Base-by-base conservation (phyloP, 2,329 filamentous ascomycete genomes). In the Diaporthe eres region DNA sequence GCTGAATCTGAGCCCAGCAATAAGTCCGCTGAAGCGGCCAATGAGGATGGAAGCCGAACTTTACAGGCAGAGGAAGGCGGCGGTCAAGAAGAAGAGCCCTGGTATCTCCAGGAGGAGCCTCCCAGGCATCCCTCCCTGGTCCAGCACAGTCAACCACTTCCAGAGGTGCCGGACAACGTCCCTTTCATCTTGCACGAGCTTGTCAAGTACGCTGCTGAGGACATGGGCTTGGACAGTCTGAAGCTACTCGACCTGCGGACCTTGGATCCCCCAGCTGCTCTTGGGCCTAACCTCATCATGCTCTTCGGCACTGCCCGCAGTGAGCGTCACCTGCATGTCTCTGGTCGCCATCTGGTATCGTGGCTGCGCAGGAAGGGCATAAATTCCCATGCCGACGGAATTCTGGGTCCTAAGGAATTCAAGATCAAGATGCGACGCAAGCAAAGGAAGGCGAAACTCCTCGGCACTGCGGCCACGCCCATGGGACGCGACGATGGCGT, bases 211-310 rank as follows among this genome's bases (percentile, higher is more conserved):
- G 88, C 95, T 2, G 95, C 94, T 9, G 91, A 96, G 76, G 94
- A 98, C 42, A 91, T 98, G 79, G 97, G 97, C 49, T 87, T 99
- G 55, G 95, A 98, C 82, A 91, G 95, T 74, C 87, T 99, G 63
- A 89, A 89, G 1, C 85, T 99, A 8, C 88, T 98, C 65, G 97
- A 99, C 81, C 88, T 99, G 44, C 94, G 97, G 74, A 86, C 91
- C 51, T 88, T 98, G 68, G 94, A 98, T 80, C 95, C 96, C 0
- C 94, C 96, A 0, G 93, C 96, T 0, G 96, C 96, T 0, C 89
- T 99, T 1, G 97, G 97, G 1, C 91, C 94, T 2, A 96, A 96
- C 80, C 89, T 98, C 39, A 89, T 99, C 72, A 98, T 98, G 97
- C 85, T 99, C 42, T 92, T 99, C 78, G 95, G 94, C 55, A 98